A percentile compares a stretch with the other conserved stretches of the same genome.
These are phyloP conservation scores for Aspergillus hortae DNA, from an alignment of 2,329 filamentous ascomycete species.

Conservation along the genomic window DNA sequence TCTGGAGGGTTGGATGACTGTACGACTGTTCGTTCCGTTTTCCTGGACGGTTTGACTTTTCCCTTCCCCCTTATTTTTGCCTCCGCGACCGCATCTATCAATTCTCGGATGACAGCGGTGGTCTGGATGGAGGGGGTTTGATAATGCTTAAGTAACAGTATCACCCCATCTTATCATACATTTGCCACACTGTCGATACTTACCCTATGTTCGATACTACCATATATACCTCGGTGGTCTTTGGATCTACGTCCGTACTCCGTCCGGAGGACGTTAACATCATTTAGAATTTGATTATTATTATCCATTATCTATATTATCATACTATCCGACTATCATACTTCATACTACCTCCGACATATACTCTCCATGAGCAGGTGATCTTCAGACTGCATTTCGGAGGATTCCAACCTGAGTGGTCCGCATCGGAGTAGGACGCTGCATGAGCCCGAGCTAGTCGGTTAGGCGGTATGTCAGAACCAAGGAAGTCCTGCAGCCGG, in stretches of 20 bases:
- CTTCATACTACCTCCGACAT: slow-evolving; percentile 7
- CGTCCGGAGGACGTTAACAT: too few species aligned
- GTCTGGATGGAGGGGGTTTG: not conserved
- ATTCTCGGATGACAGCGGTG: not conserved
- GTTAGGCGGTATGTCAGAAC: slow-evolving; percentile 6
- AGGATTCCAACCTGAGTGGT: slow-evolving; percentile 15
- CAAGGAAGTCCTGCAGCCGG: slow-evolving; percentile 10
- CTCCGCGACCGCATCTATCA: not conserved
- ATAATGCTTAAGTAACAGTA: not conserved
- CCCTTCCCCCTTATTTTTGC: not conserved
- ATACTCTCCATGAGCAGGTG: slow-evolving; percentile 11
- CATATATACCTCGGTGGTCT: too few species aligned
- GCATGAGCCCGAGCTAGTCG: slow-evolving; percentile 7
- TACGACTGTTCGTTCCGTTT: not conserved
- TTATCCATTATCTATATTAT: not conserved
- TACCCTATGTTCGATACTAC: too few species aligned
- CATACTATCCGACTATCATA: not conserved
- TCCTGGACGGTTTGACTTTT: not conserved
- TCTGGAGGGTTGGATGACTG: slow-evolving; percentile 7
- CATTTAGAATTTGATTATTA: not conserved
- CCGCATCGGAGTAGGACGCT: slow-evolving; percentile 11
- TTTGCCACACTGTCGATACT: not conserved
- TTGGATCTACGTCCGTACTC: too few species aligned
- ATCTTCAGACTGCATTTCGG: slow-evolving; percentile 22
- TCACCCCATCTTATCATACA: not conserved